Base-by-base conservation (phyloP, 1,284 basidiomycete species). In the Leucocoprinus gongylophorus region DNA sequence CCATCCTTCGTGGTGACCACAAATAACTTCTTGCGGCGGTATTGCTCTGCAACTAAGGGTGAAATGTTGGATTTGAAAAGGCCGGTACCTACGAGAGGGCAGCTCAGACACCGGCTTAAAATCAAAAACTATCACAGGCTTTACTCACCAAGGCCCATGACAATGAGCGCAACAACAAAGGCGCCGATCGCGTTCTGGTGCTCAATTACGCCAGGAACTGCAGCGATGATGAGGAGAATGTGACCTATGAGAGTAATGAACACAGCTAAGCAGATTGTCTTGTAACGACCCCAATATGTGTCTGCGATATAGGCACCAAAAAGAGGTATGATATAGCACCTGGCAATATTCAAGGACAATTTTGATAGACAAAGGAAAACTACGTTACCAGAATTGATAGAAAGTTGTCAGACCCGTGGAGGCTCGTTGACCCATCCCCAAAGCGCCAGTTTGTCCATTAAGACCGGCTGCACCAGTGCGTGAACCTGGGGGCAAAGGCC, bases 21-120 rank as follows among this genome's bases (percentile, higher is more conserved):
- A 62, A 81, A 85, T 13, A 75, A 67, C 57, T 75, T 83, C 33
- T 72, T 76, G 49, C 72, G 71, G 54, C 67, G 72, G 63, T 86
- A 85, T 62, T 91, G 85, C 68, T 94, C 87, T 38, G 88, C 89
- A 35, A 91, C 75, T 50, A 91, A 71, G 0, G 88, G 87, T 0
- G 84, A 85, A 53, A 88, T 82, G 63, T 91, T 91, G 0, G 83
- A 66, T 69, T 92, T 92, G 78, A 94, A 91, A 28, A 81, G 75
- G 18, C 90, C 91, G 3, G 91, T 85, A 8, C 72, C 71, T 57
- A 41, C 13, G 44, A 10, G 51, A 15, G 23, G 42, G 33, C 23
- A 26, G 6, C 41, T 48, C 37, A 48, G 37, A 20, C 7, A 17
- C 41, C 21, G 32, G 13, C 17, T 13, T 33, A 40, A 12, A 48